Conservation (phyloP, 768 basidiomycete genomes). For the Psilocybe subaeruginosa region DNA sequence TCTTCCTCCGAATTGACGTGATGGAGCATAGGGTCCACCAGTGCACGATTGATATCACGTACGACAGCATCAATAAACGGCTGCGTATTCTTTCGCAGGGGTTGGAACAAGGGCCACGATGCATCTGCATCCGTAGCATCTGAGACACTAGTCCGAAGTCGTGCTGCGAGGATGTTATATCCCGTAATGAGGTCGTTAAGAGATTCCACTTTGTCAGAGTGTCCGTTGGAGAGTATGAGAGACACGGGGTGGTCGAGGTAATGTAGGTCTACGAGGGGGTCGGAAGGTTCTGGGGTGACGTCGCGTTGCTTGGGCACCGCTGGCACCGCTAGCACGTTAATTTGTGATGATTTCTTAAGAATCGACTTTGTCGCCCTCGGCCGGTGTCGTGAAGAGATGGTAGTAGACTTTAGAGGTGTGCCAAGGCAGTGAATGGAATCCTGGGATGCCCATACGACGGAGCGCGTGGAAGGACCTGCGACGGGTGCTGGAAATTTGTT, state of each 20-base stretch:
- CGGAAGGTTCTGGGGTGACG: conserved; percentile 75
- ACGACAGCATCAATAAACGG: conserved; percentile 61
- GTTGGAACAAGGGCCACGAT: conserved; percentile 75
- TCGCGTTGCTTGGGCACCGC: conserved; percentile 52
- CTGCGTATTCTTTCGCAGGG: conserved; percentile 56
- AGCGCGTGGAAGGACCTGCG: conserved; percentile 29
- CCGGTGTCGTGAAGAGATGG: conserved; percentile 34
- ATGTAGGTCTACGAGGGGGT: conserved; percentile 61
- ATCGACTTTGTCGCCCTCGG: conserved; percentile 62
- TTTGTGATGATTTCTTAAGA: conserved; percentile 56
- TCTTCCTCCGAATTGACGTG: conserved; percentile 26
- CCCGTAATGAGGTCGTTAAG: conserved; percentile 65
- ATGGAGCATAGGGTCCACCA: conserved; percentile 54
- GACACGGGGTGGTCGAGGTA: conserved; percentile 72
- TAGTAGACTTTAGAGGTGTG: conserved; percentile 29
- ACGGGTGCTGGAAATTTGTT: conserved; percentile 29
- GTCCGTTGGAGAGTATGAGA: conserved; percentile 44
- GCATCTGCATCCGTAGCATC: conserved; percentile 55
- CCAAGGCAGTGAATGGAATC: conserved; percentile 50
- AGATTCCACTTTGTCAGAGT: conserved; percentile 38
- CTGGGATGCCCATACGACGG: conserved; percentile 54
- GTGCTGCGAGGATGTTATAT: conserved; percentile 69
- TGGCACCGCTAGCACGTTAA: conserved; percentile 40
- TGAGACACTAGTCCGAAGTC: conserved; percentile 53
- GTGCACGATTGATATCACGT: conserved; percentile 67